Evolutionary conservation across 371 early-diverging fungal genomes (phyloP), one percentile per base, ranked within the genome.

Genomic region (Thermomucor indicae-seudaticae): DNA sequence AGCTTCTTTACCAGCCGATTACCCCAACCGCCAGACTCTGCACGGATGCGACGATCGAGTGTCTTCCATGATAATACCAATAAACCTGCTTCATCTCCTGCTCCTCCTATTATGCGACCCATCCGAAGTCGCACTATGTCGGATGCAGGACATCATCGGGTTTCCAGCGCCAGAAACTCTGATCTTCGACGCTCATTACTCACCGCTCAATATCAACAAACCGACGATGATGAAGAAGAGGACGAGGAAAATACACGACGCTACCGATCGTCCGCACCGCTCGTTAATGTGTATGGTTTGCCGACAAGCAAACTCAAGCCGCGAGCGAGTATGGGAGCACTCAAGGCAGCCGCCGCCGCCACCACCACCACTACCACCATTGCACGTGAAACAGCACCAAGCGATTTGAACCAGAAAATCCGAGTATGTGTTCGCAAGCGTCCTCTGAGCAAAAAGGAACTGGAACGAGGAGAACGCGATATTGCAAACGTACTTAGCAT

Each of bases 341-440:
- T 40, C 20, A 47, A 38, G 14, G 42, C 12, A n/a, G 49, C 50
- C 6, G 31, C 55, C 2, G 24, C 22, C 4, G 22, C 7, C 6
- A n/a, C n/a, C n/a, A n/a, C 44, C 19, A 27, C 31, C 20, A 51
- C 32, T 20, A 22, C 43, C 10, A 42, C 49, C n/a, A 41, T 38
- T 11, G 24, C 58, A 34, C 29, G n/a, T n/a, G n/a, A n/a, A n/a
- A n/a, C n/a, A n/a, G n/a, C 53, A 40, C 60, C 47, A n/a, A 63
- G 72, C 34, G 83, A 84, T 48, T 64, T 88, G 43, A 73, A 69
- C 44, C 90, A 90, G 52, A 81, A 87, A 55, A 97, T 97, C 60
- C 85, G 95, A 35, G 98, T 97, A 20, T 96, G 96, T 60, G 96
- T 96, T 19, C 83, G 98, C 48, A 97, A 97, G 70, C 75, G 98